Evolutionary conservation across 2,329 filamentous ascomycete genomes (phyloP), one percentile per base, ranked within the genome.

Genomic region (Raffaelea ambrosiae): DNA sequence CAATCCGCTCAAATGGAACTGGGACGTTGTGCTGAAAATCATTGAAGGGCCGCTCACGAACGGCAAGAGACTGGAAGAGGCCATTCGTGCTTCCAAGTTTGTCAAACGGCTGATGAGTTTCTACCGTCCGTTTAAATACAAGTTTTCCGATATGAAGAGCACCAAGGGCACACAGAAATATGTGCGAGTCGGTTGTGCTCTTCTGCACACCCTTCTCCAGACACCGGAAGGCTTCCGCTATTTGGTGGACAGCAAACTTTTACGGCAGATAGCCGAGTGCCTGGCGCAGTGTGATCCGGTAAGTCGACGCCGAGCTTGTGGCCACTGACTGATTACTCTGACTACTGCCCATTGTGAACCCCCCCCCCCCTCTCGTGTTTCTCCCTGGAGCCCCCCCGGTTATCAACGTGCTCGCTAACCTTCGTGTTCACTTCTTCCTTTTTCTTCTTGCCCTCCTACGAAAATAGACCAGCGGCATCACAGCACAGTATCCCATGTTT

Each of bases 1-100:
- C 52, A 96, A 95, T 57, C 95, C 86, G 59, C 74, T 81, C 36
- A 98, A 98, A 63, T 98, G 93, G 93, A 91, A 95, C 61, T 98
- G 94, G 93, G 88, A 95, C 52, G 72, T 95, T 35, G 89, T 98
- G 39, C 77, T 90, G 50, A 86, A 84, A 57, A 82, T 97, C 46
- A 90, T 98, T 33, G 91, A 97, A 61, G 94, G 93, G 0, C 93
- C 94, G 1, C 68, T 98, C 20, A 84, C 89, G 21, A 95, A 89
- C 55, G 84, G 90, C 1, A 96, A 95, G 64, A 79, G 93, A 11
- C 74, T 98, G 4, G 91, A 96, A 56, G 93, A 98, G 65, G 91
- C 91, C 0, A 86, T 95, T 61, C 91, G 89, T 62, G 89, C 86
- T 1, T 95, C 90, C 3, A 97, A 97, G 62, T 98, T 97, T 59